Evolutionary conservation across 169 alveolate genomes (phyloP).

Genomic region (Plasmodium gallinaceum): DNA sequence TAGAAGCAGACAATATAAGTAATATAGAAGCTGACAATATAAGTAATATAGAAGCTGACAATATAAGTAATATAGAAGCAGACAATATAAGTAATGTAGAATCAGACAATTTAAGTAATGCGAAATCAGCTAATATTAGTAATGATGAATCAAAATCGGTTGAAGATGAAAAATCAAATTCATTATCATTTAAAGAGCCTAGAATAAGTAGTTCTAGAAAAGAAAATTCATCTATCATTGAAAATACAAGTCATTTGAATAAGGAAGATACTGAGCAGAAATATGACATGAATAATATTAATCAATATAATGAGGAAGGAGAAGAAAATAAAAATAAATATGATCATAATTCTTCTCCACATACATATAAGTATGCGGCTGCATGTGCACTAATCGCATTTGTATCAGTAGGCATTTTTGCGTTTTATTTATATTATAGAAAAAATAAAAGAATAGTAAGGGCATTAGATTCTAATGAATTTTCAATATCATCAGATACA

Average conservation of each 20-base stretch:
- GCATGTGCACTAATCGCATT: constrained; percentile 13
- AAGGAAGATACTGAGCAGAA: background rate
- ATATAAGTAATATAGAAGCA: no score
- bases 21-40: no score
- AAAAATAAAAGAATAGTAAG: background rate
- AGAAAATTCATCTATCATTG: background rate
- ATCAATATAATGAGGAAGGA: background rate
- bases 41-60: no score
- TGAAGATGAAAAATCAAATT: no score
- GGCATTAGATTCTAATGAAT: constrained; percentile 11
- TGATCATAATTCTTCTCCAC: background rate
- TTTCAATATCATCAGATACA: background rate
- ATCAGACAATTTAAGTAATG: no score
- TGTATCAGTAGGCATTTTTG: constrained; percentile 2
- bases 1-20: no score
- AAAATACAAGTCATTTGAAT: background rate
- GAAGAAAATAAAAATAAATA: background rate
- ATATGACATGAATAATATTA: background rate
- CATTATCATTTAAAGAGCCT: no score
- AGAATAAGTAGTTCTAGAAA: background rate
- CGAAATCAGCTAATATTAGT: no score
- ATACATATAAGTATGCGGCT: constrained; percentile 40
- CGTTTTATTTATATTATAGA: constrained; percentile 5
- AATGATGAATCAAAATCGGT: background rate
- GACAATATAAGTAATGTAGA: no score